Conservation (phyloP, 2,329 filamentous ascomycete genomes). For the Penicillium sp. region DNA sequence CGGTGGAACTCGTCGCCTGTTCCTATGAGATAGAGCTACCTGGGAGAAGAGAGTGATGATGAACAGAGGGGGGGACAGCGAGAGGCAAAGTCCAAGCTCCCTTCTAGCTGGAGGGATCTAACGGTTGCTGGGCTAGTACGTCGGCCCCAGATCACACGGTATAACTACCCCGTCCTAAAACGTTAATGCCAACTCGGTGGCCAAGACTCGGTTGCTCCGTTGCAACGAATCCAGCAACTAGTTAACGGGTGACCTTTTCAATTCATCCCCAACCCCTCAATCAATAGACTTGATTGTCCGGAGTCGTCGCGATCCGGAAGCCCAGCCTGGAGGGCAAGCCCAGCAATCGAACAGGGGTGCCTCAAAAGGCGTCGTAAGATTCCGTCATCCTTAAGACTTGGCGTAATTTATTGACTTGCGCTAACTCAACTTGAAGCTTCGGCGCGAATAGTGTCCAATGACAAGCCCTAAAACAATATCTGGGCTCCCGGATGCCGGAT, state of each 20-base stretch:
- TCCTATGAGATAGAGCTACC: not conserved
- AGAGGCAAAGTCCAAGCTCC: not conserved
- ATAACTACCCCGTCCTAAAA: not conserved
- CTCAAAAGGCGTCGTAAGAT: too few relatives aligned
- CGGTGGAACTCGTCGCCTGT: not conserved
- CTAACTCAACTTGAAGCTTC: not conserved
- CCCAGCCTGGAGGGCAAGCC: not conserved
- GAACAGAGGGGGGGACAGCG: not conserved
- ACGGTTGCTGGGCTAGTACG: not conserved
- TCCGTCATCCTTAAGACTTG: not conserved
- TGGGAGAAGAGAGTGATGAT: not conserved
- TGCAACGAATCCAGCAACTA: not conserved
- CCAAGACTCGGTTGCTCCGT: not conserved
- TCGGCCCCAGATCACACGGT: not conserved
- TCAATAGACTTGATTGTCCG: not conserved
- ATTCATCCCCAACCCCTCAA: not conserved
- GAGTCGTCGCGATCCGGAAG: constrained; percentile 2
- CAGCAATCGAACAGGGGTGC: not conserved
- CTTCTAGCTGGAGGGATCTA: not conserved
- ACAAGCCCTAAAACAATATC: too few relatives aligned
- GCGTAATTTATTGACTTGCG: not conserved
- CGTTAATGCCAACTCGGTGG: not conserved
- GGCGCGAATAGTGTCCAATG: too few relatives aligned
- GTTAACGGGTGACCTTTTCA: not conserved
- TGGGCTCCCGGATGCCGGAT: too few relatives aligned